Evolutionary conservation across 768 basidiomycete genomes (phyloP), one percentile per base, ranked within the genome.

Genomic region (Crassisporium funariophilum): DNA sequence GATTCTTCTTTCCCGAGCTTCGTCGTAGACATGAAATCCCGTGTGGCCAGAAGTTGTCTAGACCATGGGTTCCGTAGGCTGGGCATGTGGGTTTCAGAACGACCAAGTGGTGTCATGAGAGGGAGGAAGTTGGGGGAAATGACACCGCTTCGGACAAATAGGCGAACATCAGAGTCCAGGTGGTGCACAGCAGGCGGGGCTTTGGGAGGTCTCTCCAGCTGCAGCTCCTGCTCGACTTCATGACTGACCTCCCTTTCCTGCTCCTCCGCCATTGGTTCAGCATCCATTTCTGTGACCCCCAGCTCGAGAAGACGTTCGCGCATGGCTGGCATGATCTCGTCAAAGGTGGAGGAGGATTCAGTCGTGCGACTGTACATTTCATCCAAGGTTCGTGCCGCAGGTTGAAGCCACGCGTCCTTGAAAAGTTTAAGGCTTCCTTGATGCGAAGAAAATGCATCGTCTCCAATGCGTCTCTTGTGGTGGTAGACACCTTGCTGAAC

Each of bases 211-310:
- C 73, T 62, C 52, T 74, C 60, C 1, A 69, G 47, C 43, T 76
- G 63, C 8, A 56, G 60, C 47, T 79, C 76, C 5, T 54, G 58
- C 51, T 78, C 75, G 4, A 67, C 59, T 53, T 80, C 73, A 15
- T 70, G 71, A 4, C 54, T 49, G 6, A 80, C 59, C 46, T 80
- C 76, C 19, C 77, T 60, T 43, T 80, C 79, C 47, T 79, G 78
- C 48, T 79, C 78, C 52, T 79, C 76, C 21, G 70, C 70, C 56
- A 74, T 54, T 11, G 39, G 53, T 16, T 25, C 48, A n/a, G 58
- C 49, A 10, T 39, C 27, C 4, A 69, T 24, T 1, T 49, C 36
- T 9, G 41, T 37, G 5, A 67, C 17, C 1, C 72, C 71, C 9
- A 75, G 59, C 9, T 47, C 10, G 33, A 39, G 0, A 23, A 56